Evolutionary conservation across 495 filamentous ascomycete genomes (phyloP).

Genomic region (Physcia stellaris): DNA sequence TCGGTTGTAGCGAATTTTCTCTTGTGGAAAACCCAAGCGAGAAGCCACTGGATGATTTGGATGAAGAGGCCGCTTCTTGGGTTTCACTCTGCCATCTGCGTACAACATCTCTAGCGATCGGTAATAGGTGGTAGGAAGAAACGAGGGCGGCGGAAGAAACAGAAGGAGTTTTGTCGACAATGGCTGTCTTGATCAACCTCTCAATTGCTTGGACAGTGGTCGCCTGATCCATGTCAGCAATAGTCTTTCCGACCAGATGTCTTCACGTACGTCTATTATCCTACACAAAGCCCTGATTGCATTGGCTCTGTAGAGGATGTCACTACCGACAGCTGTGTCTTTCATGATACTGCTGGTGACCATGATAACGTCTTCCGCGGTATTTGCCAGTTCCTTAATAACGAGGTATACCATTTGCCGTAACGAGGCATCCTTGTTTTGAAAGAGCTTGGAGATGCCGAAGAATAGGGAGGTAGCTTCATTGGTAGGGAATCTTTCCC

Average conservation of each 20-base stretch:
- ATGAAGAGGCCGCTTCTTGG: constrained; percentile 84
- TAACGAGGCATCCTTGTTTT: constrained; percentile 96
- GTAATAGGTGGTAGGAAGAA: constrained; percentile 95
- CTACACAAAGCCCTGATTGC: constrained; percentile 91
- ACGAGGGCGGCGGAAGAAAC: constrained; percentile 95
- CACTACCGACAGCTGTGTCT: constrained; percentile 89
- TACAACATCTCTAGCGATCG: constrained; percentile 88
- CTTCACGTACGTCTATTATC: constrained; percentile 79
- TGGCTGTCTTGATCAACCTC: constrained; percentile 95
- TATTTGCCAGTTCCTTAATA: constrained; percentile 89
- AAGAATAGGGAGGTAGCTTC: constrained; percentile 99
- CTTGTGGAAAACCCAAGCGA: constrained; percentile 73
- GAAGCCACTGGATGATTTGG: constrained; percentile 79
- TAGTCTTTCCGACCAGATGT: neutral
- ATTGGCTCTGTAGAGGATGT: constrained; percentile 91
- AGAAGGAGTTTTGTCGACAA: constrained; percentile 97
- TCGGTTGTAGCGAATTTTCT: constrained; percentile 49
- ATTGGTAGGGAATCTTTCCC: constrained; percentile 90
- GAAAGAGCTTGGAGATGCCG: constrained; percentile 98
- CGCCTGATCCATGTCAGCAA: constrained; percentile 37
- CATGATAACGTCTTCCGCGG: constrained; percentile 99
- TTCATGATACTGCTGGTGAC: constrained; percentile 99
- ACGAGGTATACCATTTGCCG: constrained; percentile 98
- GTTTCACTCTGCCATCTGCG: constrained; percentile 98
- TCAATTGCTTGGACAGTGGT: constrained; percentile 98